Conservation (phyloP, 371 early-diverging fungal species). For the Saksenaea vasiformis region DNA sequence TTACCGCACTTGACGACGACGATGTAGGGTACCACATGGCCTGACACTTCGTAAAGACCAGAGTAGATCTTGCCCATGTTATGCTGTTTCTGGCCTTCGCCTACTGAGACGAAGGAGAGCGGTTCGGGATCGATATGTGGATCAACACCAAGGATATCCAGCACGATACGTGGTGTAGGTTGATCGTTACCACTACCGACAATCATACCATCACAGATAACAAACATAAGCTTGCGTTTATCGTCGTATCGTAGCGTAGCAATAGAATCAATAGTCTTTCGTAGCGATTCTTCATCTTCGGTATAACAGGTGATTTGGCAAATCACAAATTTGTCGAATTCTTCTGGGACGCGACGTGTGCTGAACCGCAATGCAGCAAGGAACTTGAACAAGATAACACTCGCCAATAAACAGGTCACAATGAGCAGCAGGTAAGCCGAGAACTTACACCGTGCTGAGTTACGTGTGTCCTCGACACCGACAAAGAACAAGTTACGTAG, state of each 20-base stretch:
- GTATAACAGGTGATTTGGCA: conserved; percentile 96
- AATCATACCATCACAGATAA: conserved; percentile 90
- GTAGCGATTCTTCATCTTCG: conserved; percentile 94
- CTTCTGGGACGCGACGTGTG: conserved; percentile 73
- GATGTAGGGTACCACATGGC: conserved; percentile 86
- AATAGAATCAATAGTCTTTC: conserved; percentile 93
- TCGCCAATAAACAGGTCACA: conserved; percentile 73
- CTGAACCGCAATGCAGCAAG: conserved; percentile 90
- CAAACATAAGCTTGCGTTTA: conserved; percentile 91
- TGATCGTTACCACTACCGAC: conserved; percentile 91
- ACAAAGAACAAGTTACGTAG: conserved; percentile 83
- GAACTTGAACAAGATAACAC: conserved; percentile 89
- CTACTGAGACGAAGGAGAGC: conserved; percentile 83
- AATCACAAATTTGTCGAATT: conserved; percentile 90
- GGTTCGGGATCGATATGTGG: conserved; percentile 79
- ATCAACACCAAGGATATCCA: conserved; percentile 88
- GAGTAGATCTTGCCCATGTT: conserved; percentile 97
- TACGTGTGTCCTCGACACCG: conserved; percentile 87
- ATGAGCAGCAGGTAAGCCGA: conserved; percentile 84
- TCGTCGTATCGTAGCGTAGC: conserved; percentile 90
- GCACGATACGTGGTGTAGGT: conserved; percentile 93
- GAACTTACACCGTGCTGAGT: conserved; percentile 81
- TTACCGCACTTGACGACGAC: conserved; percentile 92
- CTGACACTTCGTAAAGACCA: conserved; percentile 86
- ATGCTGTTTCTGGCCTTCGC: conserved; percentile 81